These are phyloP conservation scores for Penicillium turbatum DNA, from an alignment of 495 filamentous ascomycete species.

Conservation along the genomic window DNA sequence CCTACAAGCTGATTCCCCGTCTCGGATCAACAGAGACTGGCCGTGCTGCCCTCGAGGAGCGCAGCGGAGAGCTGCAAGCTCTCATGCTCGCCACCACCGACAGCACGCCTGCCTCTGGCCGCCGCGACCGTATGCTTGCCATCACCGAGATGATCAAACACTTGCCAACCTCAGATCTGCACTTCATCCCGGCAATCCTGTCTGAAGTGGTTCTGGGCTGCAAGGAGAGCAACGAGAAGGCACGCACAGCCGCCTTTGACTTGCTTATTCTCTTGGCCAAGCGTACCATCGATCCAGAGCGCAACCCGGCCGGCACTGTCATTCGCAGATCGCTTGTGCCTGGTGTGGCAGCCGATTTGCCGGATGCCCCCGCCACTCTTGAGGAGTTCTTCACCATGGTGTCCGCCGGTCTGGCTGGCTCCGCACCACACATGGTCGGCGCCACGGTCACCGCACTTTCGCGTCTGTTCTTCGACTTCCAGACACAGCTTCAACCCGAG, in stretches of 20 bases:
- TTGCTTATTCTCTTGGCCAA: conserved; percentile 84
- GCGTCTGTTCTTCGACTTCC: conserved; percentile 86
- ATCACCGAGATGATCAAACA: conserved; percentile 73
- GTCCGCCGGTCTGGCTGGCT: conserved; percentile 86
- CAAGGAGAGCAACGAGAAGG: conserved; percentile 96
- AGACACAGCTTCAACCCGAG: conserved; percentile 49
- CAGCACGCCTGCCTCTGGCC: conserved; percentile 77
- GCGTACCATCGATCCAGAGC: conserved; percentile 58
- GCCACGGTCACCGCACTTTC: conserved; percentile 90
- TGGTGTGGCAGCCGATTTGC: conserved; percentile 75
- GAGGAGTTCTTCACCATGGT: conserved; percentile 99
- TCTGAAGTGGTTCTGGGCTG: conserved; percentile 90
- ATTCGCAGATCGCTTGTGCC: conserved; percentile 82
- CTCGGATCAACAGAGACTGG: conserved; percentile 77
- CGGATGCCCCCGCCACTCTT: conserved; percentile 68
- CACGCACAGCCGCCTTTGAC: conserved; percentile 82
- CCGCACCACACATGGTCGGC: conserved; percentile 90
- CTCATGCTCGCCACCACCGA: conserved; percentile 72
- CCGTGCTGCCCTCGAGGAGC: conserved; percentile 61
- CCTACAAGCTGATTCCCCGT: conserved; percentile 92
- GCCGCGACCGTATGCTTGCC: conserved; percentile 77
- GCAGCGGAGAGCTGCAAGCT: conserved; percentile 69
- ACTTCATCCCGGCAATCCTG: conserved; percentile 88
- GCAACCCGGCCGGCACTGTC: conserved; percentile 57
- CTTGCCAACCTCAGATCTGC: conserved; percentile 67